phyloP scores from a whole-genome alignment of 2,329 filamentous ascomycete genomes.

The Coniella vitis region DNA sequence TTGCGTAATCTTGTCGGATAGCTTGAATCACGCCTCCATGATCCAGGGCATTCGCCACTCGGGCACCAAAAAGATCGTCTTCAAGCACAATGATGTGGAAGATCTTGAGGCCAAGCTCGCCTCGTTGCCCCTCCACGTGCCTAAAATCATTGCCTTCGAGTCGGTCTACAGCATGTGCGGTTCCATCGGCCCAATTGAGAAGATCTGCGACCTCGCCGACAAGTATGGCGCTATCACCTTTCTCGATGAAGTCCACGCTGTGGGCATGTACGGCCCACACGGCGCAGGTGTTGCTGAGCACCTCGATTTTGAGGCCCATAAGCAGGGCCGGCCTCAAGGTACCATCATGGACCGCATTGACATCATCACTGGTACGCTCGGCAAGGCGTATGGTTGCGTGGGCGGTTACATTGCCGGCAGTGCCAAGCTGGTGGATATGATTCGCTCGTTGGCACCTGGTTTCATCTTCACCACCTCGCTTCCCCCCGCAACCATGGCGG shows the following conservation, averaged over 20 bases:
- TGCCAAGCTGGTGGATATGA: conserved; percentile 77
- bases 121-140: conserved; percentile 72
- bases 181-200: conserved; percentile 90
- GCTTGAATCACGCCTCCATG: conserved; percentile 97
- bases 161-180: conserved; percentile 99
- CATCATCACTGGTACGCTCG: conserved; percentile 94
- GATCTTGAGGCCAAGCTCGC: conserved; percentile 91
- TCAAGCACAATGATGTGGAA: conserved; percentile 95
- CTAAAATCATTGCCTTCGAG: conserved; percentile 98
- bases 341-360: conserved; percentile 94
- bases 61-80: conserved; percentile 93
- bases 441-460: conserved; percentile 88
- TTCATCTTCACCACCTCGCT: conserved; percentile 99
- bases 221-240: conserved; percentile 98
- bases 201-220: conserved; percentile 91
- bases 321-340: conserved; percentile 64
- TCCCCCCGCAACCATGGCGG: conserved; percentile 94
- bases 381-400: conserved; percentile 96
- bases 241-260: conserved; percentile 95
- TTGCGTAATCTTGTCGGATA: conserved; percentile 97
- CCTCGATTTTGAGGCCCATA: conserved; percentile 85
- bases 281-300: conserved; percentile 97
- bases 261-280: conserved; percentile 96
- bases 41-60: conserved; percentile 98
- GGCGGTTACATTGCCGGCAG: conserved; percentile 96